A percentile compares a stretch with the other conserved stretches of the same genome.
These are phyloP conservation scores for Cercospora sp. DNA, from an alignment of 2,329 filamentous ascomycete species.

Conservation along the genomic window DNA sequence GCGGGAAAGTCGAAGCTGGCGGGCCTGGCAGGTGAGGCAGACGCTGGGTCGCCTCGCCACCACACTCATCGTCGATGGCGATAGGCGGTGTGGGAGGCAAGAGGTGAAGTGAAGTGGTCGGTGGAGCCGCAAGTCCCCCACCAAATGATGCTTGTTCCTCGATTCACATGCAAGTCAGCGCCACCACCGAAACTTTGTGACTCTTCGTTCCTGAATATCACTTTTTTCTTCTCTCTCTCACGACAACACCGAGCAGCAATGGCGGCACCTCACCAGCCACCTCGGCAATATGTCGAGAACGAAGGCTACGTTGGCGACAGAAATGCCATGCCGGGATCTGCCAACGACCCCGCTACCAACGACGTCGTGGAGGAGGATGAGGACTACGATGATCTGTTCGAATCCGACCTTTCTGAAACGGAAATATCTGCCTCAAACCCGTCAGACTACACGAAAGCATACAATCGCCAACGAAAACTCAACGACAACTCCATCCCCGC, in stretches of 20 bases:
- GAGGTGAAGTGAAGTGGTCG: not conserved
- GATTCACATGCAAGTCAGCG: conserved; percentile 14
- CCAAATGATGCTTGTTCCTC: conserved; percentile 2
- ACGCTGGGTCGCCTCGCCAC: conserved; percentile 27
- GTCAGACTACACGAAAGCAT: conserved; percentile 76
- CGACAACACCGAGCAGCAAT: conserved; percentile 14
- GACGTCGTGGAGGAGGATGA: conserved; percentile 42
- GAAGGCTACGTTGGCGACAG: conserved; percentile 36
- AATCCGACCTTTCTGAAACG: conserved; percentile 56
- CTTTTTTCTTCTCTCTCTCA: not conserved
- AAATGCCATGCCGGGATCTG: conserved; percentile 34
- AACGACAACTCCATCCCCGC: conserved; percentile 55
- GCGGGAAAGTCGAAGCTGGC: conserved; percentile 22
- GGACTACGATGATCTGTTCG: conserved; percentile 59
- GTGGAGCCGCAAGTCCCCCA: conserved; percentile 5
- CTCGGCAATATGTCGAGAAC: conserved; percentile 37
- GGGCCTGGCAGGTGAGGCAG: conserved; percentile 30
- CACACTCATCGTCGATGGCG: conserved; percentile 21
- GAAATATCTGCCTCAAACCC: conserved; percentile 59
- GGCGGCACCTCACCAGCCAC: conserved; percentile 30
- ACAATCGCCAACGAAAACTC: conserved; percentile 78
- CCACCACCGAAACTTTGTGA: conserved; percentile 13
- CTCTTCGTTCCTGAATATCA: conserved; percentile 18
- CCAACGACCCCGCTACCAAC: conserved; percentile 24
- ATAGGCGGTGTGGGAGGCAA: not conserved